phyloP scores from a whole-genome alignment of 176 grass and related monocot species.

The Triticum timopheevii region DNA sequence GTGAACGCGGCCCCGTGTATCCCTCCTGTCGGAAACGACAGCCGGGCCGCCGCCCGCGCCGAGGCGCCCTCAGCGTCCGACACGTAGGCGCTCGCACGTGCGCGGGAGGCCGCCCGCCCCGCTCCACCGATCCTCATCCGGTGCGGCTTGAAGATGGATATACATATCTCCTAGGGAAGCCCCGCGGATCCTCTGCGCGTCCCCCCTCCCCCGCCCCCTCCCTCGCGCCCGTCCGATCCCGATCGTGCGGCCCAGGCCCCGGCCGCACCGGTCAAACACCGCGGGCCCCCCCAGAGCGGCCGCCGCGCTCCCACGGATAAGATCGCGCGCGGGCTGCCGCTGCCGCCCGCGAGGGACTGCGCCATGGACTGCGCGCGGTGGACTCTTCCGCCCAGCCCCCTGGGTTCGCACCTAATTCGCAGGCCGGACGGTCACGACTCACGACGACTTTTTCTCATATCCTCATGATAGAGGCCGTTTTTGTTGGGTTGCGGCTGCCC shows the following conservation, averaged over 20 bases:
- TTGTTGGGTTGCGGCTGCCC: background rate
- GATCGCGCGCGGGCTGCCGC: constrained; percentile 7
- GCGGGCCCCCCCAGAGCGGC: background rate
- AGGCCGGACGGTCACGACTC: too few relatives aligned
- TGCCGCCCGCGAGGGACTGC: background rate
- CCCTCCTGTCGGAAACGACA: constrained; percentile 26
- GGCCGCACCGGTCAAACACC: background rate
- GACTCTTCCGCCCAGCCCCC: background rate
- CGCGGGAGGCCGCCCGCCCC: background rate
- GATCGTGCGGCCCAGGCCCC: background rate
- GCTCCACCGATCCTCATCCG: constrained; percentile 42
- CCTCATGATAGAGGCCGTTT: background rate
- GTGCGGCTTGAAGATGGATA: constrained; percentile 46
- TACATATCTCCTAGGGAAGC: constrained; percentile 18
- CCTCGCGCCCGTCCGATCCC: rapidly evolving
- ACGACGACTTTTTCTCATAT: too few relatives aligned
- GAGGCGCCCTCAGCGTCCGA: constrained; percentile 2
- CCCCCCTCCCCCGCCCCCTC: background rate
- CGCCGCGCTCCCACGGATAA: constrained; percentile 31
- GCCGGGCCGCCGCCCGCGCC: constrained; percentile 32
- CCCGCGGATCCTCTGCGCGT: background rate
- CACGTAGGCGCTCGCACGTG: constrained; percentile 33
- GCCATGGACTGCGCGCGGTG: too few relatives aligned
- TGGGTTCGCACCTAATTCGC: rapidly evolving
- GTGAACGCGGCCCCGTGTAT: background rate